Base-by-base conservation (phyloP, 1,139 yeast species). In the Arxiozyma telluris region DNA sequence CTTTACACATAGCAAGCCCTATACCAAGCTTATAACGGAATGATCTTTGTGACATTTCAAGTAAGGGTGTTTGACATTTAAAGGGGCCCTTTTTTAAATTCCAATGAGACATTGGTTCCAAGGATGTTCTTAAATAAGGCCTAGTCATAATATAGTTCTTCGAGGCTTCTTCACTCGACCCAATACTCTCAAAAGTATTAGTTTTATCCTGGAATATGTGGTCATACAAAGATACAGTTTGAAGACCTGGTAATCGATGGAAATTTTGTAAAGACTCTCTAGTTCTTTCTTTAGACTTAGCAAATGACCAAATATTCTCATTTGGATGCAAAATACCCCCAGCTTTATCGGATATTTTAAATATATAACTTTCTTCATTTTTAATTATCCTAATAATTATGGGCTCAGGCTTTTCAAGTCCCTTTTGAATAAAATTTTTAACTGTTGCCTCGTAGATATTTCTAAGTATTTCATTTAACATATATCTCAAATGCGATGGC, bases 1-100 rank as follows among this genome's bases (percentile, higher is more conserved):
- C 88, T 60, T 87, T 83, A 63, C 96, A 85, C 84, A 91, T 82
- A 0, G 98, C 97, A 56, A 91, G 74, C 0, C 97, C 96, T 60
- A 91, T 78, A 0, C 97, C 97, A 25, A 91, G 72, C 56, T 86
- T 84, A 61, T 80, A 78, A 56, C 84, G 79, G 39, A 87, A 83
- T 0, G 94, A 88, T 59, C 96, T 76, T 21, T 83, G 76, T 49
- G 87, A 80, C 61, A 89, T 76, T 27, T 78, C 73, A 44, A 73
- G 66, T 52, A 83, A 64, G 12, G 83, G 79, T 2, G 79, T 76
- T 49, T 69, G 66, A 49, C 64, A 66, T 44, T 58, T 57, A 23
- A 56, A 55, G 22, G 58, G 58, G 2, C 62, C 63, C 30, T 55
- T 57, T 8, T 60, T 58, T 38, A 62, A 51, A 51, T 64, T 65